Evolutionary conservation across 192 early-diverging fungal species (phyloP).

Genomic region (Mortierella alpina): DNA sequence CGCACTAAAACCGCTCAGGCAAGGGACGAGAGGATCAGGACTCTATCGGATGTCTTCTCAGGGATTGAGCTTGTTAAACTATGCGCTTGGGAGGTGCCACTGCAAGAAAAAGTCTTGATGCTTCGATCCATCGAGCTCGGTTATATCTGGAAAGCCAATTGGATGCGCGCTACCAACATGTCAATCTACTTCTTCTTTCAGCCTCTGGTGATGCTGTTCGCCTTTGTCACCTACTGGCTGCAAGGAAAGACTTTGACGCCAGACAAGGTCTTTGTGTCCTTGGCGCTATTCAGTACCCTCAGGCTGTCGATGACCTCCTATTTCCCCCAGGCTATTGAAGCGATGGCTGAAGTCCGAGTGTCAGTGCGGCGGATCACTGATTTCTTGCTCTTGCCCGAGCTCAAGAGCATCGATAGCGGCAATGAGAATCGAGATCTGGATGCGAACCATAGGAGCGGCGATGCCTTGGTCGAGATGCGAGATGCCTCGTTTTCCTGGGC

Average conservation of each 20-base stretch:
- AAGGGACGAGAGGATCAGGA: slow-evolving; percentile 51
- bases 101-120: slow-evolving; percentile 52
- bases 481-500: slow-evolving; percentile 52
- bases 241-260: slow-evolving; percentile 27
- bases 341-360: slow-evolving; percentile 48
- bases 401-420: slow-evolving; percentile 41
- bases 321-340: slow-evolving; percentile 54
- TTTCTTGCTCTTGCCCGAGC: slow-evolving; percentile 52
- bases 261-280: slow-evolving; percentile 52
- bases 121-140: slow-evolving; percentile 43
- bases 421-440: slow-evolving; percentile 5
- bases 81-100: slow-evolving; percentile 56
- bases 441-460: background rate
- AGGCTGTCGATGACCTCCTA: slow-evolving; percentile 54
- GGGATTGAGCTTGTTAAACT: slow-evolving; percentile 57
- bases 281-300: slow-evolving; percentile 54
- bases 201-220: slow-evolving; percentile 37
- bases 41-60: slow-evolving; percentile 53
- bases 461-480: slow-evolving; percentile 34
- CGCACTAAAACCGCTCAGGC: slow-evolving; percentile 43
- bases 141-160: slow-evolving; percentile 54
- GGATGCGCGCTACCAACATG: slow-evolving; percentile 52
- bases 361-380: slow-evolving; percentile 52
- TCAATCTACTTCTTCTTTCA: slow-evolving; percentile 56
- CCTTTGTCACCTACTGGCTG: slow-evolving; percentile 53